Evolutionary conservation across 2,329 filamentous ascomycete species (phyloP).

Genomic region (Ophiostoma quercus): DNA sequence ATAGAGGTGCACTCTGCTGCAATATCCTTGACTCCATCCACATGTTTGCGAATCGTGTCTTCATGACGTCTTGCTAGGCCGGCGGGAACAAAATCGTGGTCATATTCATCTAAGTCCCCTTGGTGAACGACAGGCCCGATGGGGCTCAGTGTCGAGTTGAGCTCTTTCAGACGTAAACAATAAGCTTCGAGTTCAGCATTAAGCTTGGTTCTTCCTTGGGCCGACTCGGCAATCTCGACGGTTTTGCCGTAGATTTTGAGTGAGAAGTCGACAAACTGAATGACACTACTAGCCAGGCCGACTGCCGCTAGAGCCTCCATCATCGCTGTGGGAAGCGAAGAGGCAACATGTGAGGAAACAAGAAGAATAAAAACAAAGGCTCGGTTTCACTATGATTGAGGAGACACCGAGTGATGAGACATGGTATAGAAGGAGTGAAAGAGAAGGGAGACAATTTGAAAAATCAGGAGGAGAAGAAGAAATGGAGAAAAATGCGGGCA

Average conservation of each 20-base stretch:
- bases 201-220: not conserved
- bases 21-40: not conserved
- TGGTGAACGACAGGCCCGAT: not conserved
- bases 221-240: not conserved
- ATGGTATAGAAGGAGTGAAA: too few species aligned
- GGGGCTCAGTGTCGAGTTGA: not conserved
- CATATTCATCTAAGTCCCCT: too few species aligned
- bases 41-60: not conserved
- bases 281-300: constrained; percentile 2
- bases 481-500: too few species aligned
- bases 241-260: not conserved
- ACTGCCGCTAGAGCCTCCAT: not conserved
- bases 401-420: too few species aligned
- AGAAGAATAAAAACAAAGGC: not conserved
- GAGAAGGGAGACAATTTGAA: too few species aligned
- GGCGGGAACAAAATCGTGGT: not conserved
- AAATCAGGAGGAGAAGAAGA: too few species aligned
- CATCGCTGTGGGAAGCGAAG: not conserved
- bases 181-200: not conserved
- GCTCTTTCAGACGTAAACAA: not conserved
- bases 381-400: too few species aligned
- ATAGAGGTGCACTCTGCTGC: not conserved
- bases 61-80: not conserved
- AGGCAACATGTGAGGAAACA: not conserved
- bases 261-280: constrained; percentile 3